phyloP scores from a whole-genome alignment of 225 moss, liverwort and hornwort species.

The Bryoerythrophyllum caledonicum region DNA sequence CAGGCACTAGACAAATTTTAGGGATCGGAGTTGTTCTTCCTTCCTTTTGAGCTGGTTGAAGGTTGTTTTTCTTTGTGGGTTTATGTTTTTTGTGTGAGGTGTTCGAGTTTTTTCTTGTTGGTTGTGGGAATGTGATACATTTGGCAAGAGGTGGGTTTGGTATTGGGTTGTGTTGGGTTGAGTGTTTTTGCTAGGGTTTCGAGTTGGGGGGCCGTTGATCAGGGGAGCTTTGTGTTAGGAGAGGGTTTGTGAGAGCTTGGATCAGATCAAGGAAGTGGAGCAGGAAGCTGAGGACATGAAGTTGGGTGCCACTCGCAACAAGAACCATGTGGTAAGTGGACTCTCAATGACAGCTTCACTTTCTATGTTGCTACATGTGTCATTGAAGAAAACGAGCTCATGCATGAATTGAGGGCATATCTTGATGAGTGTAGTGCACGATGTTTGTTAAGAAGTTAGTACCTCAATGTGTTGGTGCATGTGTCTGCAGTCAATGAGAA shows the following conservation, averaged over 20 bases:
- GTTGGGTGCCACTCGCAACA: conserved; percentile 29
- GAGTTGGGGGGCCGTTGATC: background rate
- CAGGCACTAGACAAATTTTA: no score
- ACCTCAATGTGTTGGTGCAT: no score
- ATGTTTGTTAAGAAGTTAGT: no score
- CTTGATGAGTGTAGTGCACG: no score
- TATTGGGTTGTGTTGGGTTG: no score
- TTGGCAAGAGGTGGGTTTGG: background rate
- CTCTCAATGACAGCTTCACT: background rate
- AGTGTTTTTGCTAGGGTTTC: background rate
- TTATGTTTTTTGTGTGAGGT: background rate
- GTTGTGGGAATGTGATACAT: background rate
- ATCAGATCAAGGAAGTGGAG: background rate
- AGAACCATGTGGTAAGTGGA: conserved; percentile 17
- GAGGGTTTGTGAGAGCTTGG: conserved; percentile 8
- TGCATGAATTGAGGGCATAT: no score
- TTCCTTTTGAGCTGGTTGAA: background rate
- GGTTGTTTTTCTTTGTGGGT: no score
- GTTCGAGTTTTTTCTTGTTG: background rate
- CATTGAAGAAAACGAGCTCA: no score
- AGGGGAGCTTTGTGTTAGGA: background rate
- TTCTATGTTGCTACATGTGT: background rate
- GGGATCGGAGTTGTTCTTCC: no score
- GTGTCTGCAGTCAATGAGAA: background rate
- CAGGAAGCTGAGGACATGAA: conserved; percentile 36